Conservation (phyloP, 1,139 yeast genomes). For the Debaryomyces sp. region DNA sequence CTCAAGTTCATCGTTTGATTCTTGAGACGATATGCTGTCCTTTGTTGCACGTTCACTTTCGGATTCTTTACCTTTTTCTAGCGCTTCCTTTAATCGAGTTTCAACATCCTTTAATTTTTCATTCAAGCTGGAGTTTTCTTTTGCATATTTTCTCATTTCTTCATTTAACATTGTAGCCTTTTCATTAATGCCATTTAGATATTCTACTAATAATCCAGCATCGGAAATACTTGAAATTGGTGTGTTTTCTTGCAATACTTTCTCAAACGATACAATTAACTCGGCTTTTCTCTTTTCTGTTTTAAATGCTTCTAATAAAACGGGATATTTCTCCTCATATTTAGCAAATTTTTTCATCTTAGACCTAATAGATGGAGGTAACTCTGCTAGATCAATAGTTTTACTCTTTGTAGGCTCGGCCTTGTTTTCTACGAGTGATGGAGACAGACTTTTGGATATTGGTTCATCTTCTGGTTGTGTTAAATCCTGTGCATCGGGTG, state of each 20-base stretch:
- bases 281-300: conserved; percentile 71
- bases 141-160: conserved; percentile 44
- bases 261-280: conserved; percentile 67
- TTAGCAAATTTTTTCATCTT: conserved; percentile 78
- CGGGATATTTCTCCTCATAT: conserved; percentile 88
- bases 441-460: not conserved
- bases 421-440: not conserved
- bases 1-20: conserved; percentile 18
- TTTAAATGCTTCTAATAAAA: conserved; percentile 80
- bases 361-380: conserved; percentile 58
- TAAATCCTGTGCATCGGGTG: conserved; percentile 49
- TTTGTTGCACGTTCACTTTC: conserved; percentile 13
- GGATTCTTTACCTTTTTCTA: conserved; percentile 12
- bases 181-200: conserved; percentile 62
- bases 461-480: conserved; percentile 50
- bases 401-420: not conserved
- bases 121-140: conserved; percentile 27
- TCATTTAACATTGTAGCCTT: conserved; percentile 61
- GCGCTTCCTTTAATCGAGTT: not conserved
- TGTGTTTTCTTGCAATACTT: conserved; percentile 72
- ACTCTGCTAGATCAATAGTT: conserved; percentile 35
- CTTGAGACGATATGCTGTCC: conserved; percentile 13
- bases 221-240: conserved; percentile 80
- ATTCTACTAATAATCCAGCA: conserved; percentile 67
- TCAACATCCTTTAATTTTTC: conserved; percentile 5